Conservation (phyloP, 2,329 filamentous ascomycete species). For the Fusarium verticillioides region DNA sequence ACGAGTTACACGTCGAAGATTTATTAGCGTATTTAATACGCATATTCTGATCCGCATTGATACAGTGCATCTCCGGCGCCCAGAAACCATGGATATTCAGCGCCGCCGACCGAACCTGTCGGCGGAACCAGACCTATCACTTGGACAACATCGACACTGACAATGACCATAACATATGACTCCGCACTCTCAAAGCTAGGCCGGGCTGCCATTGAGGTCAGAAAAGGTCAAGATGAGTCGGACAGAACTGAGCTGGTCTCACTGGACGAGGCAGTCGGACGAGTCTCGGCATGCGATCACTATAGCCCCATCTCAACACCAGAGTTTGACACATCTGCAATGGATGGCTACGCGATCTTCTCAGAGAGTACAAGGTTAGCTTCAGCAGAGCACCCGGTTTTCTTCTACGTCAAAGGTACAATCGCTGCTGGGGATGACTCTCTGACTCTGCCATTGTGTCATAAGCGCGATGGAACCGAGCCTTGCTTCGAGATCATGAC, state of each 20-base stretch:
- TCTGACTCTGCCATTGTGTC: rapidly evolving
- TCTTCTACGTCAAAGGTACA: not conserved
- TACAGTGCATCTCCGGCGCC: not conserved
- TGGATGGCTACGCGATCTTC: not conserved
- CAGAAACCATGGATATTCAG: not conserved
- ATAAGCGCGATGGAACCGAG: rapidly evolving
- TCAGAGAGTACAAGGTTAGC: not conserved
- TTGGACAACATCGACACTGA: not conserved
- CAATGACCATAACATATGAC: not conserved
- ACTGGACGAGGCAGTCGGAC: not conserved
- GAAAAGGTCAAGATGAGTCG: not conserved
- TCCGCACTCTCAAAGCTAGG: not conserved
- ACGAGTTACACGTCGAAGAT: not conserved
- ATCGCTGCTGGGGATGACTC: not conserved
- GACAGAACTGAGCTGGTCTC: not conserved
- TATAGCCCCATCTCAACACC: not conserved
- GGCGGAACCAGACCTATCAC: not conserved
- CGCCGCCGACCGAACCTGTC: not conserved
- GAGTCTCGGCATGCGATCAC: not conserved
- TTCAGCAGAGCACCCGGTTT: not conserved
- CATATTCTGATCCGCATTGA: not conserved
- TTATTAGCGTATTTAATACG: not conserved
- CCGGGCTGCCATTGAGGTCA: not conserved
- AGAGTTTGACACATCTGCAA: not conserved
- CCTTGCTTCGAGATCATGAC: not conserved